Percentiles rank a stretch among this genome's conserved stretches.
Conservation (phyloP, 2,329 filamentous ascomycete species). For the Fusarium sp. region DNA sequence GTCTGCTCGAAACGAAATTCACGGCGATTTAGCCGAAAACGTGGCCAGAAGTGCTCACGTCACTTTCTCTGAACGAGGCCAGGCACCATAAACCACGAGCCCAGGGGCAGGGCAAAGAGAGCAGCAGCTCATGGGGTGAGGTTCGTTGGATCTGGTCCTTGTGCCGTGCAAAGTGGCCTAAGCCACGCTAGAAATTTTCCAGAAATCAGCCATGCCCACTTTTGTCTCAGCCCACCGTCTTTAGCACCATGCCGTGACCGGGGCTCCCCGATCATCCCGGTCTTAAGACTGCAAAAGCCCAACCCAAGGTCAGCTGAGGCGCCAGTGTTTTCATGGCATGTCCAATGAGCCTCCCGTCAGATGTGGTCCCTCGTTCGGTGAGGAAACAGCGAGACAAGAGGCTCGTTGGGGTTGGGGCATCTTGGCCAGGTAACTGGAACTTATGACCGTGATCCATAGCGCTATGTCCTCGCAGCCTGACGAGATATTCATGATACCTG, state of each 20-base stretch:
- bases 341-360: conserved; percentile 8
- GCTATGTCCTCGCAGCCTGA: background rate
- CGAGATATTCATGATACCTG: background rate
- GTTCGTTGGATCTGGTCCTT: conserved; percentile 36
- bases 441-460: background rate
- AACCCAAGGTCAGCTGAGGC: conserved; percentile 42
- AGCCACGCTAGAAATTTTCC: conserved; percentile 46
- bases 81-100: background rate
- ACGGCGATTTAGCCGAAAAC: background rate
- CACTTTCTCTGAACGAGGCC: conserved; percentile 9
- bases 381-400: conserved; percentile 16
- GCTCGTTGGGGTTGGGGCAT: background rate
- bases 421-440: background rate
- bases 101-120: background rate
- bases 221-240: background rate
- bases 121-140: conserved; percentile 33
- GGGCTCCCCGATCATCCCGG: conserved; percentile 17
- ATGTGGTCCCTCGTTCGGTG: background rate
- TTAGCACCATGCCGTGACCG: conserved; percentile 8
- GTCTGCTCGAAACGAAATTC: conserved; percentile 1
- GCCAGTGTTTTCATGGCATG: conserved; percentile 26
- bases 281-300: conserved; percentile 13
- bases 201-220: conserved; percentile 36
- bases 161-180: conserved; percentile 17
- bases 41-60: conserved; percentile 10